phyloP scores from a whole-genome alignment of 1,139 yeast species.

The Hansenula anomala region DNA sequence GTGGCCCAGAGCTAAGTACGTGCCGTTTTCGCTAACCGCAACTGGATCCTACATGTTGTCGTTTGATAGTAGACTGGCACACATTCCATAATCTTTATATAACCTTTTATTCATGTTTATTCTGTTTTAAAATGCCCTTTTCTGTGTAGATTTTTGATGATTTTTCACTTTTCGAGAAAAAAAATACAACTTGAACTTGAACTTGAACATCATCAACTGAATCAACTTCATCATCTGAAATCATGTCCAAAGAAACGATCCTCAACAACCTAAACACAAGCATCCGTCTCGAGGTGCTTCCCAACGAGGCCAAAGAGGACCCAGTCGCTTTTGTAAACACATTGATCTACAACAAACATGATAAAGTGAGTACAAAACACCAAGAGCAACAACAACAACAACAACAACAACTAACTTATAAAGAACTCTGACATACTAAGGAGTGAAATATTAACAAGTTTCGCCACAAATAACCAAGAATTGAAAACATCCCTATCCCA shows the following conservation, averaged over 20 bases:
- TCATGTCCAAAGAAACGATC: constrained; percentile 1
- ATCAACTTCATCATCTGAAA: not conserved
- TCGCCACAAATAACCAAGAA: not conserved
- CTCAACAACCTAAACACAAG: not conserved
- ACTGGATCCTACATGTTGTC: constrained; percentile 24
- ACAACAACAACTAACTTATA: too few relatives aligned
- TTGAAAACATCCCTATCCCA: not conserved
- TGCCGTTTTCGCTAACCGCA: constrained; percentile 28
- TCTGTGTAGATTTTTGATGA: not conserved
- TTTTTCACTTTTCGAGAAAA: not conserved
- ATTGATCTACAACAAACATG: not conserved
- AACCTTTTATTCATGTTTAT: not conserved
- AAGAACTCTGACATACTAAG: constrained; percentile 5
- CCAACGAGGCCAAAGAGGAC: not conserved
- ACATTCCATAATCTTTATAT: constrained; percentile 5
- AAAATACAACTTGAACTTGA: too few relatives aligned
- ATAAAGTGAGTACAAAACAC: not conserved
- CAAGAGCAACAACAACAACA: too few relatives aligned
- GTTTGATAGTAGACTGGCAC: constrained; percentile 27
- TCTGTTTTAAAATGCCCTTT: not conserved
- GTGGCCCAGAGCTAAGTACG: constrained; percentile 13
- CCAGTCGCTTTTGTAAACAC: not conserved
- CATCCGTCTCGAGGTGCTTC: not conserved
- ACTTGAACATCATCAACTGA: too few relatives aligned
- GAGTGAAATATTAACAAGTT: not conserved